Base-by-base conservation (phyloP, 495 filamentous ascomycete species). In the Physcia stellaris region DNA sequence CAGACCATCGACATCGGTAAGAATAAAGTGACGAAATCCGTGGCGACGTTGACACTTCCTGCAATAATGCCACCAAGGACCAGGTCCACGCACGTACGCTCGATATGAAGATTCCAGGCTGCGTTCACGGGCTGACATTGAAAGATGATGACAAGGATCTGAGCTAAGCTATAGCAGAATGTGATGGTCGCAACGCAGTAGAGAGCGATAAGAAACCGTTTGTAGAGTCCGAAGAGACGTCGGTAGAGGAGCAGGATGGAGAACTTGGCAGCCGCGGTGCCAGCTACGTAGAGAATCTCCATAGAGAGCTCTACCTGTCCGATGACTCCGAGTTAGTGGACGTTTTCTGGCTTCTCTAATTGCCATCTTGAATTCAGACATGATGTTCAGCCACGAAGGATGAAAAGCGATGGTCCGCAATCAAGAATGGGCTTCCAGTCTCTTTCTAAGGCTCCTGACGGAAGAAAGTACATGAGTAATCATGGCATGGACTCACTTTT, bases 101-200 rank as follows among this genome's bases (percentile, higher is more conserved):
- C 18, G 16, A 23, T 21, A 4, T 15, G 23, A 6, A 37, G 33
- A 15, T 41, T 43, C 36, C 43, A 41, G 16, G 31, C 24, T 13
- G 24, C 19, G 2, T 21, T 11, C 9, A 40, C 19, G 18, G 43
- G 37, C 29, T 28, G 0, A 10, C 43, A 46, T 28, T 40, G 37
- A 13, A 46, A 33, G 24, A 40, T 27, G 7, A 32, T 24, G 4
- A 32, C 29, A n/a, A 42, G 29, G 18, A 17, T 36, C 20, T 30
- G 9, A 13, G 35, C 24, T 12, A 38, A 30, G 41, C 34, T 44
- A 23, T 62, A 60, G 2, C 49, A 54, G 1, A 55, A 37, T 18
- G 54, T 55, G 39, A 62, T 57, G 35, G 57, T 57, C 3, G 57
- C 31, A 20, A 54, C 40, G 30, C 48, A 37, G 27, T 58, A 61